Evolutionary conservation across 257 asterid genomes (phyloP).

Genomic region (Agastache rugosa): DNA sequence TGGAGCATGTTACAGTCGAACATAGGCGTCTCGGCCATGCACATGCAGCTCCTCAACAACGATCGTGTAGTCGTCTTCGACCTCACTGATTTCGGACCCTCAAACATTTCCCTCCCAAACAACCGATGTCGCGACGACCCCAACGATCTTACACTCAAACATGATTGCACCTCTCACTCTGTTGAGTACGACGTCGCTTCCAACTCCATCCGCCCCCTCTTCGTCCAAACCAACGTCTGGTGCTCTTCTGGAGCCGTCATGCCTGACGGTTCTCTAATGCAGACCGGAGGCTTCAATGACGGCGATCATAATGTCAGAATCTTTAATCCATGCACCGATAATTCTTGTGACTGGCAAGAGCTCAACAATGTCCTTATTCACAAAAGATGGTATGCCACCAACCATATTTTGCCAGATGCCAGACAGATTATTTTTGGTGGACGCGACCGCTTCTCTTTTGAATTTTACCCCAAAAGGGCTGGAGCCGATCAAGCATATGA

Average conservation of each 20-base stretch:
- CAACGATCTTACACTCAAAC: not conserved
- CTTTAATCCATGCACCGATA: slow-evolving; percentile 39
- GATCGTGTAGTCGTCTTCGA: slow-evolving; percentile 67
- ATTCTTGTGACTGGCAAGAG: slow-evolving; percentile 24
- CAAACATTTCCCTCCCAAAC: slow-evolving; percentile 60
- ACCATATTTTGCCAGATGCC: slow-evolving; percentile 28
- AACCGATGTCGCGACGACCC: slow-evolving; percentile 46
- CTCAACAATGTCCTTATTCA: not conserved
- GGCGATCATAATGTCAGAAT: slow-evolving; percentile 51
- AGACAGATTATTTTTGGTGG: slow-evolving; percentile 27
- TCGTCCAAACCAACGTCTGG: slow-evolving; percentile 59
- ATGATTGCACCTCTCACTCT: slow-evolving; percentile 67
- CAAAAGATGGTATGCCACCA: slow-evolving; percentile 27
- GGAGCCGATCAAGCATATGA: not conserved
- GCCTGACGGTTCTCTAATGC: slow-evolving; percentile 51
- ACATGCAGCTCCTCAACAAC: slow-evolving; percentile 70
- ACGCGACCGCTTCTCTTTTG: slow-evolving; percentile 11
- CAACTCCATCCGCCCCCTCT: slow-evolving; percentile 58
- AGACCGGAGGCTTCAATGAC: slow-evolving; percentile 56
- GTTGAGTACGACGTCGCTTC: slow-evolving; percentile 51
- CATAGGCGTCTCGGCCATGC: slow-evolving; percentile 69
- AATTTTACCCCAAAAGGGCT: slow-evolving; percentile 8
- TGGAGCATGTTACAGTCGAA: slow-evolving; percentile 51
- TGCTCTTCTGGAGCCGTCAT: slow-evolving; percentile 66
- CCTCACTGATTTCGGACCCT: slow-evolving; percentile 60